Percentiles rank a stretch among this genome's conserved stretches.
Conservation (phyloP, 805 yeast genomes). For the Wickerhamomyces kurtzmanii region DNA sequence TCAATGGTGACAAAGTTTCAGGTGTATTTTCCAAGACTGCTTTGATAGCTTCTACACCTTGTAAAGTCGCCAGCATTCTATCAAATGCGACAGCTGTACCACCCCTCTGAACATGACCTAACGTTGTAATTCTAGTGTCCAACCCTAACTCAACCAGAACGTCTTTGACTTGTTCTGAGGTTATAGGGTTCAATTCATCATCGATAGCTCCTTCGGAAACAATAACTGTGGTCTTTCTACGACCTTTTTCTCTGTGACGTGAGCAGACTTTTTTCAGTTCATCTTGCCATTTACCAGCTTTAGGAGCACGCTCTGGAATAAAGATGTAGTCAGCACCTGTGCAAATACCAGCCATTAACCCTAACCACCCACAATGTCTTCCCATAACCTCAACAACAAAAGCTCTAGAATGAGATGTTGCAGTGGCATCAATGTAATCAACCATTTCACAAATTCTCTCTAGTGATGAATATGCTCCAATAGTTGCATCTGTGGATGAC, state of each 20-base stretch:
- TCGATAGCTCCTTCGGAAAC: conserved; percentile 83
- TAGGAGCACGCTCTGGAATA: conserved; percentile 73
- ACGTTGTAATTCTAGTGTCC: conserved; percentile 69
- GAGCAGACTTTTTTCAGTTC: conserved; percentile 55
- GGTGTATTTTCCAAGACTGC: conserved; percentile 64
- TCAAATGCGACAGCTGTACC: conserved; percentile 75
- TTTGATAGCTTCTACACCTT: conserved; percentile 75
- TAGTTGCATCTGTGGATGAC: conserved; percentile 78
- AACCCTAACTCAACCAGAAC: conserved; percentile 59
- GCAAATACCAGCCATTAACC: conserved; percentile 70
- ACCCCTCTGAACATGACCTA: conserved; percentile 81
- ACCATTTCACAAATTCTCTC: conserved; percentile 67
- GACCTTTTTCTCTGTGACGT: conserved; percentile 61
- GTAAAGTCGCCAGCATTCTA: conserved; percentile 62
- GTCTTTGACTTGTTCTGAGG: conserved; percentile 54
- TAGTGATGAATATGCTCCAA: conserved; percentile 72
- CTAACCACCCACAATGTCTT: conserved; percentile 85
- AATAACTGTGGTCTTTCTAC: conserved; percentile 69
- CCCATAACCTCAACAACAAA: conserved; percentile 87
- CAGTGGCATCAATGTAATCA: conserved; percentile 80
- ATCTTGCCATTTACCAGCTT: conserved; percentile 51
- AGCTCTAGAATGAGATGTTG: conserved; percentile 74
- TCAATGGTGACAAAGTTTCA: conserved; percentile 71
- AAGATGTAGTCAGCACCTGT: conserved; percentile 75
- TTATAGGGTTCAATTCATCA: conserved; percentile 55